Evolutionary conservation across 257 asterid genomes (phyloP), one percentile per base, ranked within the genome.

Genomic region (Avicennia marina): DNA sequence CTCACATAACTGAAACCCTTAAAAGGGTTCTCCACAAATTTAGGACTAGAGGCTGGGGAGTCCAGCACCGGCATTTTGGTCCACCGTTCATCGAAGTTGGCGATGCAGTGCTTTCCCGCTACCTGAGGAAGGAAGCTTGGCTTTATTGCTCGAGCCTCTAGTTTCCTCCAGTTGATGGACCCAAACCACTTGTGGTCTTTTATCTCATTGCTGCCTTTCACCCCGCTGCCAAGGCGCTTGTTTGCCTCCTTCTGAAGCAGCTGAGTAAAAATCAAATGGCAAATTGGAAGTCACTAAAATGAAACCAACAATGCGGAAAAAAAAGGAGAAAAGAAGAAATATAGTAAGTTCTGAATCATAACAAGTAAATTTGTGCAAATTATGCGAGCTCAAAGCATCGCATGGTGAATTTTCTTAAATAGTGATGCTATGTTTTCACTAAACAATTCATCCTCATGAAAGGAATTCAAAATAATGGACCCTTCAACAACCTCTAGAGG

Each of bases 91-190:
- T 84, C 91, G 64, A 87, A 84, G 79, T 87, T 84, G 46, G 94
- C 91, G 2, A 78, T 48, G 53, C 96, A 87, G 11, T 71, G 91
- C 55, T 70, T 71, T 62, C 94, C 94, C 0, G 72, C 74, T 8
- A 87, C 82, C 53, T 73, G 79, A 13, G 96, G 96, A 49, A 77
- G 77, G 68, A 87, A 87, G 64, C 73, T 70, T n/a, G 94, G 96
- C 38, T 65, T 69, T 54, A 87, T 72, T 75, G 68, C 79, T 1
- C 94, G 78, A 38, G 81, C 82, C 41, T 80, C 87, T 59, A 87
- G 58, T 64, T 74, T 87, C 73, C 74, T 81, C 94, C 96, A 87
- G 71, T 80, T 80, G 57, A 87, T 82, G 36, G 85, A 52, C 60
- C 55, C 69, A 73, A 87, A 82, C 91, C 94, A 87, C 40, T 75